A percentile compares a stretch with the other conserved stretches of the same genome.
Evolutionary conservation across 495 filamentous ascomycete genomes (phyloP).

Genomic region (Podospora australis): DNA sequence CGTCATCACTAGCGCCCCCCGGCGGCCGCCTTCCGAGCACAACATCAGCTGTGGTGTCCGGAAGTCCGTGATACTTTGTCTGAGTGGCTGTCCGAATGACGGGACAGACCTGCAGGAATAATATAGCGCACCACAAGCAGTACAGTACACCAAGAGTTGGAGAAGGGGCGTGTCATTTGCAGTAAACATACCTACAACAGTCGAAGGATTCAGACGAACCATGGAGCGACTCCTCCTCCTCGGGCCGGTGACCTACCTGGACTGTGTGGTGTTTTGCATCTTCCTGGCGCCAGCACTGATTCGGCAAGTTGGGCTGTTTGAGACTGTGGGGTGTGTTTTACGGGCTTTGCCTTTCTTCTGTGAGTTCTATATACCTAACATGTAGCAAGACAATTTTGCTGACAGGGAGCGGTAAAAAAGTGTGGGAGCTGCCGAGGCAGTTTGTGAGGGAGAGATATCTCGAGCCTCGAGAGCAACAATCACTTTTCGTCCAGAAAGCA

Average conservation of each 20-base stretch:
- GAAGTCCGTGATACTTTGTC: too few species aligned
- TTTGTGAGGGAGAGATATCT: slow-evolving; percentile 55
- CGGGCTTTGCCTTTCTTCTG: slow-evolving; percentile 63
- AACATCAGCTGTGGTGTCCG: too few species aligned
- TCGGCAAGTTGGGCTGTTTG: slow-evolving; percentile 49
- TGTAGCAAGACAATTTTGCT: slow-evolving; percentile 2
- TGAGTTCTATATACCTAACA: slow-evolving; percentile 31
- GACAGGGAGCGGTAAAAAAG: slow-evolving; percentile 35
- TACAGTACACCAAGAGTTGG: too few species aligned
- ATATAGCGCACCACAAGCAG: too few species aligned
- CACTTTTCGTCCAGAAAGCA: slow-evolving; percentile 58
- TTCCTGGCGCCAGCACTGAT: slow-evolving; percentile 62
- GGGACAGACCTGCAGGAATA: too few species aligned
- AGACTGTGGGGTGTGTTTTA: slow-evolving; percentile 49
- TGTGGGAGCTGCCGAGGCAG: slow-evolving; percentile 47
- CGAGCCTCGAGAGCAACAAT: slow-evolving; percentile 32
- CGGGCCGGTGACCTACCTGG: slow-evolving; percentile 60
- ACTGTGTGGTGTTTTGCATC: slow-evolving; percentile 61
- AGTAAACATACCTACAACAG: too few species aligned
- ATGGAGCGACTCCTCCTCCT: too few species aligned
- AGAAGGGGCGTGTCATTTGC: too few species aligned
- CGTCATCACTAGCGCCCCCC: too few species aligned
- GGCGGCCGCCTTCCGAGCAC: too few species aligned
- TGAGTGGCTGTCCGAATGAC: too few species aligned
- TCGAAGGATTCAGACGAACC: too few species aligned